Conservation (phyloP, 345 rosid species). For the Litchi chinensis region DNA sequence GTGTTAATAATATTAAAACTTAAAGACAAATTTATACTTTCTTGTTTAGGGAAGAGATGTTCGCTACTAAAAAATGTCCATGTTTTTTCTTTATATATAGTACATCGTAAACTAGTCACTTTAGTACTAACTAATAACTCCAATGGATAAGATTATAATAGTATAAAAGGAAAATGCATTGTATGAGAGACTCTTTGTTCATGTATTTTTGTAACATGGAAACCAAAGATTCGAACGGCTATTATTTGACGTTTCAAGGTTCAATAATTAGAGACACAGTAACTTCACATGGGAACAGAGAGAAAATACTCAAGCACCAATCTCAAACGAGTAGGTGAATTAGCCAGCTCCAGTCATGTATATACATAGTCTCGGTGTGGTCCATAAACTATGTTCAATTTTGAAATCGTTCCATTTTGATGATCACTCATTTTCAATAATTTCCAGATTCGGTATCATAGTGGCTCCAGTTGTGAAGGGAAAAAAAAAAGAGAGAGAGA, state of each 20-base stretch:
- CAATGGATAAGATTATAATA: too few species aligned
- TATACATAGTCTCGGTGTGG: neutral
- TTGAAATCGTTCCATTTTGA: neutral
- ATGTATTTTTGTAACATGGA: too few species aligned
- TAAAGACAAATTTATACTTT: too few species aligned
- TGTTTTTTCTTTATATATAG: too few species aligned
- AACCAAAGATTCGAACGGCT: neutral
- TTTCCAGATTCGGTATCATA: constrained; percentile 9
- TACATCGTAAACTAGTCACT: too few species aligned
- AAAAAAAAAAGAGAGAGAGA: too few species aligned
- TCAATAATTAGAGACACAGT: neutral
- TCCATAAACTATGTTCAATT: neutral
- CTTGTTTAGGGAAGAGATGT: too few species aligned
- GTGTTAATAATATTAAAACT: too few species aligned
- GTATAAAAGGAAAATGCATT: too few species aligned
- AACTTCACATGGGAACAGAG: neutral
- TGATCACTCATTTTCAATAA: neutral
- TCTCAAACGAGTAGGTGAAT: neutral
- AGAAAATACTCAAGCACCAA: neutral
- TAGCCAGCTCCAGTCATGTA: neutral
- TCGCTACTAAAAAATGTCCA: too few species aligned
- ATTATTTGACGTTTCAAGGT: neutral
- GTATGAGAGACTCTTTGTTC: too few species aligned
- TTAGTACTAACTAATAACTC: too few species aligned
- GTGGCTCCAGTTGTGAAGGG: constrained; percentile 11